These are phyloP conservation scores for Shiraia bambusicola DNA, from an alignment of 2,329 filamentous ascomycete species.

Conservation along the genomic window DNA sequence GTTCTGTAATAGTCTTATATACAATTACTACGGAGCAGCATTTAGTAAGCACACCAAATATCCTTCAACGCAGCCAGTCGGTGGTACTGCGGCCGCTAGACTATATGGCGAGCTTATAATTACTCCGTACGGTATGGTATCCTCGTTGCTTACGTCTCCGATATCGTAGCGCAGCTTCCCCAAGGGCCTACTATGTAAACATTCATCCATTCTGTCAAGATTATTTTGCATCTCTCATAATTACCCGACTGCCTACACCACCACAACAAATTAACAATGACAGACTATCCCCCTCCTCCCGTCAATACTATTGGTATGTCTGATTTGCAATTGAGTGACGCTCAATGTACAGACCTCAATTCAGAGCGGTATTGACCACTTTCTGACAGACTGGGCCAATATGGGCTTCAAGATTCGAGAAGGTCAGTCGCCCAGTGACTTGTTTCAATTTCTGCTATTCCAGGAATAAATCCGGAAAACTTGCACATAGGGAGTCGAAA, in stretches of 20 bases:
- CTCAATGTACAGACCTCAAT: not conserved
- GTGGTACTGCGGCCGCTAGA: too few species aligned
- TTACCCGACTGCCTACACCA: constrained; percentile 3
- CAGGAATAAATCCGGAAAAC: too few species aligned
- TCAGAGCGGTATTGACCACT: constrained; percentile 8
- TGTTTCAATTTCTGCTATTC: too few species aligned
- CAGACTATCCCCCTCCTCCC: constrained; percentile 66
- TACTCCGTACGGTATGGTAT: too few species aligned
- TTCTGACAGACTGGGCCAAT: constrained; percentile 74
- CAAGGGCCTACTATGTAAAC: not conserved
- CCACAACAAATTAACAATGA: constrained; percentile 24
- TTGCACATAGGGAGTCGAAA: too few species aligned
- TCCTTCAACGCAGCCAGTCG: too few species aligned
- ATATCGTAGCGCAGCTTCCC: constrained; percentile 30
- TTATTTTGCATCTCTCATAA: constrained; percentile 18
- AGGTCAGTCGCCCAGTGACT: too few species aligned
- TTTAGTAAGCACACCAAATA: too few species aligned
- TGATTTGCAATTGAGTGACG: constrained; percentile 1
- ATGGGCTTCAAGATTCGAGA: constrained; percentile 92
- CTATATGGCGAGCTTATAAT: too few species aligned
- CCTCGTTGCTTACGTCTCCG: constrained; percentile 31
- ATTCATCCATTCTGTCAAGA: constrained; percentile 15
- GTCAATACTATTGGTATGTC: constrained; percentile 69
- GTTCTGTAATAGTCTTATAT: too few species aligned
- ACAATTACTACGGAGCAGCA: too few species aligned